Evolutionary conservation across 805 yeast species (phyloP), one percentile per base, ranked within the genome.

Genomic region (Ogataea ganodermae): DNA sequence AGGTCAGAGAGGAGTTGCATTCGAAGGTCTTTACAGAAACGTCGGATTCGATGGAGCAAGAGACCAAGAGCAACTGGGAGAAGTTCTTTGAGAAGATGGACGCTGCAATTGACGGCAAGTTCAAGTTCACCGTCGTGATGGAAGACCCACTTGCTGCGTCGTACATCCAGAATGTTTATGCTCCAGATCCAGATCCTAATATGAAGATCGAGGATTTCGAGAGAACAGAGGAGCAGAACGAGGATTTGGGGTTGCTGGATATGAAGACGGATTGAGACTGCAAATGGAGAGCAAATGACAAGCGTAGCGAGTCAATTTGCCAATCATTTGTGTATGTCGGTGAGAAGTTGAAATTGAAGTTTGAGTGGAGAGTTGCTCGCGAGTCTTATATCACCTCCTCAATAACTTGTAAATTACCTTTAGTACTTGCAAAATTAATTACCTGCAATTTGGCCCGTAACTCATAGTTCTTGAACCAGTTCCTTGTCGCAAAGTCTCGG

Each of bases 171-270:
- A 94, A 94, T 64, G 94, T 92, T n/a, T 94, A 91, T 63, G 99
- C 99, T 28, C 99, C 99, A 22, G 99, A 94, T 70, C 80, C 80
- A 35, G 99, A 94, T 70, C 99, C 99, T 55, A 89, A 92, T 65
- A 94, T 94, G 98, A 75, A 67, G 35, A 80, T 87, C 51, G 96
- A 86, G 69, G 97, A 94, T 48, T 89, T 81, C 58, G 96, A 89
- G 57, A 86, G 99, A 74, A 84, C 96, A 2, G 72, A 75, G 33
- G 86, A 89, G 61, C 95, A 91, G 68, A 90, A 94, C 65, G 99
- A 94, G 63, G 92, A 86, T 35, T 77, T 94, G 54, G 99, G 99
- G 18, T 73, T 94, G 62, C 74, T 71, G 52, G 84, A 79, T 60
- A 80, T 69, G 70, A 46, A 50, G 36, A 60, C 50, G 16, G 52